These are phyloP conservation scores for Dacryopinax spathularia DNA, from an alignment of 768 basidiomycete genomes.

Conservation along the genomic window DNA sequence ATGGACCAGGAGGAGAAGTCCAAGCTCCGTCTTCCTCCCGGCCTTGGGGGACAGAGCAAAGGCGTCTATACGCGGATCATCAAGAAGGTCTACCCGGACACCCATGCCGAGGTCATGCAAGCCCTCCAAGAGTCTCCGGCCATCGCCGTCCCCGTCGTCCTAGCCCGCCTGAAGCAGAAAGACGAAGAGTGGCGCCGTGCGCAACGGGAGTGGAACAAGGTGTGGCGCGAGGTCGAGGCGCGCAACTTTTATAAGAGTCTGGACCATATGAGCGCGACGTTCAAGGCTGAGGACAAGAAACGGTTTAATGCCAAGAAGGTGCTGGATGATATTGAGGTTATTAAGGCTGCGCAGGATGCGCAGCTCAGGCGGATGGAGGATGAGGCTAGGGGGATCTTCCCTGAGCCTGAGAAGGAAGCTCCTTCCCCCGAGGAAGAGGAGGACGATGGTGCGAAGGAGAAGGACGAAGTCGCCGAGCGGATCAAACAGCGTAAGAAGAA, in stretches of 20 bases:
- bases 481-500: constrained; percentile 12
- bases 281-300: constrained; percentile 95
- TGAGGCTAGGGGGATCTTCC: constrained; percentile 20
- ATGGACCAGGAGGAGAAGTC: constrained; percentile 81
- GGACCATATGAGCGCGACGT: constrained; percentile 87
- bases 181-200: constrained; percentile 95
- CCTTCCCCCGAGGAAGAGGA: constrained; percentile 12
- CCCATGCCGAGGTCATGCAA: constrained; percentile 58
- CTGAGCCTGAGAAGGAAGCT: background rate
- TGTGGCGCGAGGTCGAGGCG: constrained; percentile 91
- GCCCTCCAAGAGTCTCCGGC: constrained; percentile 85
- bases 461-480: background rate
- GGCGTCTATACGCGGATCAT: constrained; percentile 82
- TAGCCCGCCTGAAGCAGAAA: constrained; percentile 76
- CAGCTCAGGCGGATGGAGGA: constrained; percentile 41
- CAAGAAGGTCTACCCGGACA: constrained; percentile 81
- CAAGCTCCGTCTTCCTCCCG: constrained; percentile 63
- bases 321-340: constrained; percentile 59
- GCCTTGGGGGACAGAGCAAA: constrained; percentile 80
- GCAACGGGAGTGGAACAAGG: constrained; percentile 88
- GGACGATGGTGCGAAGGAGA: constrained; percentile 6
- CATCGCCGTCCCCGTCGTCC: constrained; percentile 81
- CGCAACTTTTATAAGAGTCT: constrained; percentile 98
- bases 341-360: constrained; percentile 49
- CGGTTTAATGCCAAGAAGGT: constrained; percentile 72